These are phyloP conservation scores for Aspergillus proliferans DNA, from an alignment of 2,329 filamentous ascomycete species.

Conservation along the genomic window DNA sequence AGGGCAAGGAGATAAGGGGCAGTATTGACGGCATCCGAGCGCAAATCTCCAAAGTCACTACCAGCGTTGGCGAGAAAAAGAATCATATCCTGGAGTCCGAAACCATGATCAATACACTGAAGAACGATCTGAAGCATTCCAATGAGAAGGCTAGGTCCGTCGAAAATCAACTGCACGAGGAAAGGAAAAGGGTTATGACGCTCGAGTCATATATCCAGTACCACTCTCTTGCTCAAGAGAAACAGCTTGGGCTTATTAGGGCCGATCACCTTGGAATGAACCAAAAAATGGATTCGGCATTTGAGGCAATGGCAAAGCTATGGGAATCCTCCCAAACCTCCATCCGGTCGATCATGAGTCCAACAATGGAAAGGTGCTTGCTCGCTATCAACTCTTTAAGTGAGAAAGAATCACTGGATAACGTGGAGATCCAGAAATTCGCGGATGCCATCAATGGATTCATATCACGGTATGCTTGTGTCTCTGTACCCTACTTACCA, in stretches of 20 bases:
- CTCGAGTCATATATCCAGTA: constrained; percentile 30
- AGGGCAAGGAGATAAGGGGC: constrained; percentile 18
- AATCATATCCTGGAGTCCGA: constrained; percentile 14
- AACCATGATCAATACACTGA: constrained; percentile 14
- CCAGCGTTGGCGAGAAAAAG: constrained; percentile 12
- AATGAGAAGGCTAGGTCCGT: constrained; percentile 13
- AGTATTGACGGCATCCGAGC: constrained; percentile 20
- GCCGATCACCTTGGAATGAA: constrained; percentile 18
- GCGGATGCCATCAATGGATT: constrained; percentile 11
- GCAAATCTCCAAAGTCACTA: constrained; percentile 12
- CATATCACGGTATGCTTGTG: constrained; percentile 18
- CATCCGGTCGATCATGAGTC: constrained; percentile 10
- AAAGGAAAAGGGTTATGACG: constrained; percentile 21
- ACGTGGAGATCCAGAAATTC: constrained; percentile 13
- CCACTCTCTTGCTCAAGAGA: constrained; percentile 16
- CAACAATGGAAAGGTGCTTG: constrained; percentile 11
- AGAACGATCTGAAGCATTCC: constrained; percentile 18
- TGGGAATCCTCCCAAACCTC: constrained; percentile 8
- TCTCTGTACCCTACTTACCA: neutral
- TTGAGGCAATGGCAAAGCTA: constrained; percentile 10
- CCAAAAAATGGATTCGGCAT: constrained; percentile 12
- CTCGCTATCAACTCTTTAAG: constrained; percentile 10
- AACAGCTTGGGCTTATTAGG: constrained; percentile 15
- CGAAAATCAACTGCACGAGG: constrained; percentile 18
- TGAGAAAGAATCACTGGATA: constrained; percentile 11